Evolutionary conservation across 345 rosid species (phyloP), one percentile per base, ranked within the genome.

Genomic region (Iberis pinnata): DNA sequence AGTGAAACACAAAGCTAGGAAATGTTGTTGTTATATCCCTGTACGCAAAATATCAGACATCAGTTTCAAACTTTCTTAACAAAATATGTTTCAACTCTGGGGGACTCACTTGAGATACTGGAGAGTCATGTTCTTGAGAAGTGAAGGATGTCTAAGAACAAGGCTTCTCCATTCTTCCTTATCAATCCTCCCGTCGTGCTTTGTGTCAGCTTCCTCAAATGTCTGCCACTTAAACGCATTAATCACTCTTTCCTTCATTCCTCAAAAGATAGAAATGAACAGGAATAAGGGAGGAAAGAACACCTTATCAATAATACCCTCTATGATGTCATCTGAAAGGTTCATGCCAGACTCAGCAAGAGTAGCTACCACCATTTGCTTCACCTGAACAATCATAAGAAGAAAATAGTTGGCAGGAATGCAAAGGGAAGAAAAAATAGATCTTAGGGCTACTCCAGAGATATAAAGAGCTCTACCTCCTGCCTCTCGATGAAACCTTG

Each of bases 1-100:
- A 90, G 60, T 90, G 98, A 70, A 90, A 90, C 45, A 90, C 98
- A 52, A 90, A 90, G 81, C 98, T 90, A 0, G 98, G 98, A 69
- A 90, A 90, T 7, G 97, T 78, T 22, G 98, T 87, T 0, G 98
- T 87, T 58, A 90, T 90, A 57, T 90, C 98, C 86, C 96, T 90
- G 78, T 59, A 52, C 53, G n/a, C 27, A 64, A 32, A 3, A 9
- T 9, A n/a, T 2, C 5, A 29, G n/a, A 32, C 0, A 32, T 32
- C n/a, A 7, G 37, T 12, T 12, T 9, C 11, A 9, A 32, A 9
- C 25, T 22, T 22, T 9, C 32, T 5, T 27, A 1, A 10, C n/a
- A 11, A 17, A 20, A 39, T 27, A 18, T 52, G n/a, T n/a, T n/a
- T n/a, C n/a, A n/a, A n/a, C n/a, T n/a, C n/a, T n/a, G n/a, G n/a